Conservation (phyloP, 2,329 filamentous ascomycete species). For the Endoconidiophora polonica region DNA sequence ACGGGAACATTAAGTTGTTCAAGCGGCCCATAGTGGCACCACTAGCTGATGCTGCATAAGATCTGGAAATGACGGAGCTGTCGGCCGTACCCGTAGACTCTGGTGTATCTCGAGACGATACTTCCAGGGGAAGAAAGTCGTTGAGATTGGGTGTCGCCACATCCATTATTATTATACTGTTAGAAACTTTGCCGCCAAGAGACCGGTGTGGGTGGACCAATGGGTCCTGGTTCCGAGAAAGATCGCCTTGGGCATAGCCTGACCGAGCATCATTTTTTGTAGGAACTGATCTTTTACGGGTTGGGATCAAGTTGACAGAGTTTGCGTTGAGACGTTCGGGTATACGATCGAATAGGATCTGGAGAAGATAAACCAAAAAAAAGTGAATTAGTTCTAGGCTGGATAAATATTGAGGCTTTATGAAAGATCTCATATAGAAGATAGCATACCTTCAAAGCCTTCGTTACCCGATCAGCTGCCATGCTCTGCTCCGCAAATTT, state of each 20-base stretch:
- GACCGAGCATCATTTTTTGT: not conserved
- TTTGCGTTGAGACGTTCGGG: conserved; percentile 47
- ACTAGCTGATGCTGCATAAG: conserved; percentile 6
- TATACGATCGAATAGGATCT: conserved; percentile 72
- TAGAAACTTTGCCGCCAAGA: not conserved
- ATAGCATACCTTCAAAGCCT: conserved; percentile 51
- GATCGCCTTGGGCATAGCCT: conserved; percentile 3
- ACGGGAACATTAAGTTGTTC: conserved; percentile 66
- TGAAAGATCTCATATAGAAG: not conserved
- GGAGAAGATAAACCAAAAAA: not conserved
- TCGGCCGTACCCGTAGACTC: conserved; percentile 27
- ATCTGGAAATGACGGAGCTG: conserved; percentile 1
- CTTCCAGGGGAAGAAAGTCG: conserved; percentile 30
- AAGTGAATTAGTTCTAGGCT: not conserved
- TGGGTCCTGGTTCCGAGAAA: conserved; percentile 16
- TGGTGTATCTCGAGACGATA: conserved; percentile 26
- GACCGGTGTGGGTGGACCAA: conserved; percentile 19
- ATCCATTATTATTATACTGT: not conserved
- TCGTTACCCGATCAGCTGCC: conserved; percentile 74
- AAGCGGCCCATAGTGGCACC: conserved; percentile 21
- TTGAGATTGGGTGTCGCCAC: conserved; percentile 20
- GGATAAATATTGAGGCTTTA: not conserved
- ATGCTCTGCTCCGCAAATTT: conserved; percentile 68
- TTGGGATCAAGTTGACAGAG: not conserved
- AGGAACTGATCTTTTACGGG: conserved; percentile 4